These are phyloP conservation scores for Kitagawia praeruptora DNA, from an alignment of 129 eudicot species.

Conservation along the genomic window DNA sequence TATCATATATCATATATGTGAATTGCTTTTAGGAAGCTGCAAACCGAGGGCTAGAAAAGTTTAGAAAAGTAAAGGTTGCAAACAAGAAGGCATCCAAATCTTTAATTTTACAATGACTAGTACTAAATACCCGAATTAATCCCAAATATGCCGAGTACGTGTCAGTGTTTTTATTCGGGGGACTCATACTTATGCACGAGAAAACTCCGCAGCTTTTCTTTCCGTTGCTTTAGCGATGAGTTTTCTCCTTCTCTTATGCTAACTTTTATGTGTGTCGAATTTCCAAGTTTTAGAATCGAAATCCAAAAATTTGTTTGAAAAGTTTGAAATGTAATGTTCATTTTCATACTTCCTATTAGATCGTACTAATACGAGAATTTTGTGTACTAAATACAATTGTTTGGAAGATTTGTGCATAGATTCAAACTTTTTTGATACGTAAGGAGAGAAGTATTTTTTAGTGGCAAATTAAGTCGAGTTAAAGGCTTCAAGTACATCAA, in stretches of 20 bases:
- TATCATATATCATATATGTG: neutral
- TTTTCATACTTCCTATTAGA: neutral
- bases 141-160: too few relatives aligned
- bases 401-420: neutral
- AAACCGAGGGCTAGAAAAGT: neutral
- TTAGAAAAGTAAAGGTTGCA: neutral
- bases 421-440: neutral
- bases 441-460: neutral
- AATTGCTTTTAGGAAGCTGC: neutral
- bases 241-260: neutral
- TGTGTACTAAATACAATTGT: neutral
- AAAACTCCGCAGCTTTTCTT: neutral
- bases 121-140: too few relatives aligned
- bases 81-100: neutral
- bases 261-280: neutral
- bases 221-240: neutral
- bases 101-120: too few relatives aligned
- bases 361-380: neutral
- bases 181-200: too few relatives aligned
- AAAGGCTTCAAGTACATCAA: neutral
- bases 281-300: neutral
- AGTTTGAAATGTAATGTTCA: neutral
- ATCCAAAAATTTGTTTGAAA: neutral
- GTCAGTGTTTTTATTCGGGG: too few relatives aligned
- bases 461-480: neutral